Percentiles rank a stretch among this genome's conserved stretches.
Evolutionary conservation across 805 yeast genomes (phyloP).

Genomic region (Candida coquimbonensis): DNA sequence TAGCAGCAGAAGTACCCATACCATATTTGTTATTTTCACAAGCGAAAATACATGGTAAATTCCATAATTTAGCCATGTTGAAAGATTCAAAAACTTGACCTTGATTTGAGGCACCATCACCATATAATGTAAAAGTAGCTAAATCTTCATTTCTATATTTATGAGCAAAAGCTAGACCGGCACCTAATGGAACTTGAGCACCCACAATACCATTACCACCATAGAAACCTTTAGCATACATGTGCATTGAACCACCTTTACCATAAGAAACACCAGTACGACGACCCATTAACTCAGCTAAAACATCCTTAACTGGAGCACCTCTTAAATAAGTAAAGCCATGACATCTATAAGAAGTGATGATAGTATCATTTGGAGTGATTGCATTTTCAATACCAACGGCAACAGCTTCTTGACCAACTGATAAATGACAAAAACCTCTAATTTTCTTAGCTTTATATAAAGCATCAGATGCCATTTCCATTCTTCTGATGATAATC

Average conservation of each 20-base stretch:
- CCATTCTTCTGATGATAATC: constrained; percentile 93
- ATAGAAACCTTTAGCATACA: constrained; percentile 91
- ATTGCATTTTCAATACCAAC: constrained; percentile 97
- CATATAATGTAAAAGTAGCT: constrained; percentile 85
- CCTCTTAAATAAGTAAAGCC: constrained; percentile 98
- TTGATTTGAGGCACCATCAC: constrained; percentile 99
- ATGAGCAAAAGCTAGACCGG: constrained; percentile 98
- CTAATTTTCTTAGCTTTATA: constrained; percentile 98
- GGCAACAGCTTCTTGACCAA: constrained; percentile 98
- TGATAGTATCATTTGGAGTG: constrained; percentile 75
- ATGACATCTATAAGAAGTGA: constrained; percentile 98
- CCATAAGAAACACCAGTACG: constrained; percentile 93
- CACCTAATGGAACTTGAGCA: constrained; percentile 97
- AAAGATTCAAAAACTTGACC: constrained; percentile 97
- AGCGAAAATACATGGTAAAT: constrained; percentile 87
- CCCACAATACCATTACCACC: constrained; percentile 99
- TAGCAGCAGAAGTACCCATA: constrained; percentile 98
- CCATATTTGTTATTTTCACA: constrained; percentile 99
- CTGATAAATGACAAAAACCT: constrained; percentile 98
- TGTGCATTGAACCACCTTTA: constrained; percentile 99
- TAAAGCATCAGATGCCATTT: constrained; percentile 96
- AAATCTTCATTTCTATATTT: constrained; percentile 78
- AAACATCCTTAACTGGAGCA: constrained; percentile 77
- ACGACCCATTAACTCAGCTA: constrained; percentile 96
- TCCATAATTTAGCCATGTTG: constrained; percentile 99